These are phyloP conservation scores for Acanthamoeba healyi DNA, from an alignment of 208 protist species.

Conservation along the genomic window DNA sequence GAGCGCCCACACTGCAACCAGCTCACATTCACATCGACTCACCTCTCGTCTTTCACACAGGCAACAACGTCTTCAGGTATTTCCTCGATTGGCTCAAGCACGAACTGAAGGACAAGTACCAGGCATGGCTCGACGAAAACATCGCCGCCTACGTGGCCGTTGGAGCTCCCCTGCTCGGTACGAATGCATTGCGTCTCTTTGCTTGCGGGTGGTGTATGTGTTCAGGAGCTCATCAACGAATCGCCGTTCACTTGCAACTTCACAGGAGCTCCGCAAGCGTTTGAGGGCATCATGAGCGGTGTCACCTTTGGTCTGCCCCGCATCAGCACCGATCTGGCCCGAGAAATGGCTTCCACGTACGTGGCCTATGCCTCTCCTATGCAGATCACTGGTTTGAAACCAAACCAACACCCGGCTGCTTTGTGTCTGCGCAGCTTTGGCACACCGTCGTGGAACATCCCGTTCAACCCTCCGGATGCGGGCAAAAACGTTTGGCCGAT, in stretches of 20 bases:
- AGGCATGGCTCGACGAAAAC: constrained; percentile 22
- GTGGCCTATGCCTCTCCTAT: background rate
- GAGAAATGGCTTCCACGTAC: constrained; percentile 22
- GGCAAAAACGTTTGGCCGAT: background rate
- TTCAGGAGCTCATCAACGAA: too few species aligned
- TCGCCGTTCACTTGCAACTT: too few species aligned
- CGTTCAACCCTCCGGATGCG: background rate
- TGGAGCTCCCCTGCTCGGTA: constrained; percentile 42
- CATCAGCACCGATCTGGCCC: constrained; percentile 8
- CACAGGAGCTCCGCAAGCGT: background rate
- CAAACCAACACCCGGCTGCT: background rate
- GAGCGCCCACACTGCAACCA: background rate
- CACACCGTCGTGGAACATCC: constrained; percentile 13
- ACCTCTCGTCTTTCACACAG: background rate
- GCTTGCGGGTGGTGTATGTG: too few species aligned
- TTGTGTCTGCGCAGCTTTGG: background rate
- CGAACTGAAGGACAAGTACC: constrained; percentile 35
- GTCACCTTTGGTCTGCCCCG: constrained; percentile 50
- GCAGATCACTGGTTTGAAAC: background rate
- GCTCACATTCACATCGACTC: background rate
- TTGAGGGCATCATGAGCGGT: constrained; percentile 45
- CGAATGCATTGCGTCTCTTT: too few species aligned
- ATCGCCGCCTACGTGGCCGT: constrained; percentile 41
- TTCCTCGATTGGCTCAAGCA: constrained; percentile 29
- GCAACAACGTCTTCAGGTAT: constrained; percentile 56